Evolutionary conservation across 306 rosid species (phyloP).

Genomic region (Dalbergia oliveri): DNA sequence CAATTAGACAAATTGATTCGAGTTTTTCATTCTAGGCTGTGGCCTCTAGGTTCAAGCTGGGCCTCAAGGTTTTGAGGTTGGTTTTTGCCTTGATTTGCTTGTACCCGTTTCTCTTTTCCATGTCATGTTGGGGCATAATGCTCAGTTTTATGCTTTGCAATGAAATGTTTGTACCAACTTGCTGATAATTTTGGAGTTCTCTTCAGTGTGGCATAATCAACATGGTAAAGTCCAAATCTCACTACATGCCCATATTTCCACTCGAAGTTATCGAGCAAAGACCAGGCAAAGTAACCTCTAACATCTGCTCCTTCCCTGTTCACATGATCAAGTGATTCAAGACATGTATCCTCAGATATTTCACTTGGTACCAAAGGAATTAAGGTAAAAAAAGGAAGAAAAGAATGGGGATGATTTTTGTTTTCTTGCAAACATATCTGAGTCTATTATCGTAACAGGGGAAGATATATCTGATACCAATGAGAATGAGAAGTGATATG

Average conservation of each 20-base stretch:
- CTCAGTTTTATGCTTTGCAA: constrained; percentile 43
- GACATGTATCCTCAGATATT: background rate
- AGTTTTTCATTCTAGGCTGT: constrained; percentile 11
- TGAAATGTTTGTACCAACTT: constrained; percentile 65
- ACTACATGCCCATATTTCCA: constrained; percentile 57
- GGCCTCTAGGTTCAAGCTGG: background rate
- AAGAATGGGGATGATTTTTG: too few species aligned
- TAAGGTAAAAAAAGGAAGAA: too few species aligned
- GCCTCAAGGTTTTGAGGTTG: background rate
- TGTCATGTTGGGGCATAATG: background rate
- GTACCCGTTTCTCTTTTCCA: constrained; percentile 19
- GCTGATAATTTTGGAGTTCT: constrained; percentile 68
- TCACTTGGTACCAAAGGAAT: too few species aligned
- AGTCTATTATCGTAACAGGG: too few species aligned
- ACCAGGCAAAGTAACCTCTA: constrained; percentile 74
- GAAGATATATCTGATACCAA: too few species aligned
- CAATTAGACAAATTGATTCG: background rate
- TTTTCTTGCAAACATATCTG: too few species aligned
- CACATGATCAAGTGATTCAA: constrained; percentile 25
- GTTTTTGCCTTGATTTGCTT: constrained; percentile 6
- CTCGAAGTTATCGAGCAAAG: constrained; percentile 76
- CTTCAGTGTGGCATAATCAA: constrained; percentile 58
- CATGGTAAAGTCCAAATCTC: constrained; percentile 62
- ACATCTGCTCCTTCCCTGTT: constrained; percentile 71
- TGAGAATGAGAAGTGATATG: too few species aligned